Conservation (phyloP, 371 early-diverging fungal species). For the Apophysomyces elegans region DNA sequence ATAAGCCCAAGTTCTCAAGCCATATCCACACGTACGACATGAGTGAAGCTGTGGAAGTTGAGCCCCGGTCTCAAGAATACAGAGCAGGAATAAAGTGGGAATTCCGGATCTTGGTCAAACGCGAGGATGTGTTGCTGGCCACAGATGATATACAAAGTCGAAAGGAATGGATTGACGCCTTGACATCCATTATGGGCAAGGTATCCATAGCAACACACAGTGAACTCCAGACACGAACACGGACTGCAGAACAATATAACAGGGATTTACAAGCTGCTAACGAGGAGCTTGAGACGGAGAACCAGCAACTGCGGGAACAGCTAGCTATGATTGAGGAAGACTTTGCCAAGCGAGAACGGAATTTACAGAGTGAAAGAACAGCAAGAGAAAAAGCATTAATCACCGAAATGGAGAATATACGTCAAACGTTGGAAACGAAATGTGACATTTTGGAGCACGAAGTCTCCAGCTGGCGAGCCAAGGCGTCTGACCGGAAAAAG, state of each 20-base stretch:
- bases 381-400: conserved; percentile 22
- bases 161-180: conserved; percentile 51
- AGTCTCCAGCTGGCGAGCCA: conserved; percentile 21
- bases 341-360: conserved; percentile 17
- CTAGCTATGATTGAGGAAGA: conserved; percentile 29
- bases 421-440: conserved; percentile 26
- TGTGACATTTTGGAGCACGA: conserved; percentile 38
- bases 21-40: conserved; percentile 58
- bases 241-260: conserved; percentile 43
- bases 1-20: conserved; percentile 34
- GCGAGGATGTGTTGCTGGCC: conserved; percentile 47
- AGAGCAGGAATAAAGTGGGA: conserved; percentile 52
- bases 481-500: conserved; percentile 26
- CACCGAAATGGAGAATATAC: conserved; percentile 28
- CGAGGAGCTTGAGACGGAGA: conserved; percentile 35
- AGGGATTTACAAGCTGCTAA: conserved; percentile 37
- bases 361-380: conserved; percentile 13
- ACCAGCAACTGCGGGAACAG: conserved; percentile 33
- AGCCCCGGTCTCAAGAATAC: conserved; percentile 50
- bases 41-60: conserved; percentile 54
- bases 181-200: conserved; percentile 58
- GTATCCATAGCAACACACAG: conserved; percentile 53
- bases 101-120: conserved; percentile 45
- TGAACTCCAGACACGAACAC: conserved; percentile 44
- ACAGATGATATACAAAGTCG: conserved; percentile 48